Base-by-base conservation (phyloP, 164 flowering plant species). In the Nymphaea thermarum region DNA sequence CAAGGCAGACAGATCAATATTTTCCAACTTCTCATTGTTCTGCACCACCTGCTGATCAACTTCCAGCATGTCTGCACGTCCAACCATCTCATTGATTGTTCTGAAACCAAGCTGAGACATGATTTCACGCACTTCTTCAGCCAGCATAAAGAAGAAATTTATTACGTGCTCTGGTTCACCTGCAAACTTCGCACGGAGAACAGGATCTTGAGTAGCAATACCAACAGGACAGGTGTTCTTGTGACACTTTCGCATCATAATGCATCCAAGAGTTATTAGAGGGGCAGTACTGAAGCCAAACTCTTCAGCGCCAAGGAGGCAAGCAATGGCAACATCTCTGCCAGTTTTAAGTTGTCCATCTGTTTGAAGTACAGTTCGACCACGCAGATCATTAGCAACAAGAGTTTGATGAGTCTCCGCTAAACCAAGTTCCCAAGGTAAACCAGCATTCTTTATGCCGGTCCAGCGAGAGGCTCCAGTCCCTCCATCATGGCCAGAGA, bases 391-490 rank as follows among this genome's bases (percentile, higher is more conserved):
- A 69, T 95, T 95, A 25, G 99, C 99, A 64, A 92, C 99, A 16
- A 95, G 80, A 53, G 99, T 95, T 74, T 95, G 99, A 66, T 95
- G 99, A 16, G 99, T 92, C 75, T 95, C 99, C 18, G 98, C 99
- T 77, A 95, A 76, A 66, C 99, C 99, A 70, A 95, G 98, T 75
- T 95, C 99, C 99, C 99, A 95, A 25, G 99, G 99, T 36, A 95
- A 86, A 51, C 99, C 99, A 66, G 99, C 99, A 81, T 80, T 92
- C 77, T 95, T 95, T 43, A 95, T 95, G 3, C 99, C 97, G 17
- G 99, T 95, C 98, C 99, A 95, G n/a, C 99, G 80, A 42, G 99
- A 86, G 55, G 99, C 99, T 41, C 99, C 99, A 8, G 99, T 95
- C 25, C 99, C 99, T 66, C 99, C 99, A 83, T 95, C 99, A 68